phyloP scores from a whole-genome alignment of 2,329 filamentous ascomycete genomes.

The Dryadomyces sulphureus region DNA sequence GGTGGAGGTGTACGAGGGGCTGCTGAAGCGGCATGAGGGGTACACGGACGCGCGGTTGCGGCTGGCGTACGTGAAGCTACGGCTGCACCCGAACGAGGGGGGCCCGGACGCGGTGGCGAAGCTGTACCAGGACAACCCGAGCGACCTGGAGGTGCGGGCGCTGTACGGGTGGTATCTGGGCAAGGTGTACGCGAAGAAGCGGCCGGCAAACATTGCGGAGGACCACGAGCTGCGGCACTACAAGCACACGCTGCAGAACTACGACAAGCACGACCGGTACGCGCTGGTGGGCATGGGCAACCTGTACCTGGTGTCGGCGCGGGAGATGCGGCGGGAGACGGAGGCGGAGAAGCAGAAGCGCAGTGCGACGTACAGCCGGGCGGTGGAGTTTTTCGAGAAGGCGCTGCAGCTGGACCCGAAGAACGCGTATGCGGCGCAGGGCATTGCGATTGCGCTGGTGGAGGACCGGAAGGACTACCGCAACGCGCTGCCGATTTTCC shows the following conservation, averaged over 20 bases:
- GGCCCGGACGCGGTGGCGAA: constrained; percentile 76
- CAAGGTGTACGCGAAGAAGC: constrained; percentile 65
- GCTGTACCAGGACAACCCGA: constrained; percentile 69
- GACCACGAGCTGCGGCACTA: constrained; percentile 88
- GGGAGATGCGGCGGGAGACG: constrained; percentile 86
- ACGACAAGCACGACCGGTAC: constrained; percentile 97
- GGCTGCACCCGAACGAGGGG: constrained; percentile 66
- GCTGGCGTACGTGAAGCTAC: constrained; percentile 78
- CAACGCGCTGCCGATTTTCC: constrained; percentile 71
- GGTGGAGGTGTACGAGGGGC: constrained; percentile 71
- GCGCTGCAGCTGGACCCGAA: constrained; percentile 85
- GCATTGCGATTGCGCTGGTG: constrained; percentile 82
- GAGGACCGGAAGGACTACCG: constrained; percentile 88
- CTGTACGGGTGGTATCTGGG: constrained; percentile 94
- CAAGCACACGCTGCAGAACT: constrained; percentile 86
- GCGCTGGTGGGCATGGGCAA: constrained; percentile 96
- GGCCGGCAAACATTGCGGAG: constrained; percentile 64
- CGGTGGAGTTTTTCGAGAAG: constrained; percentile 98
- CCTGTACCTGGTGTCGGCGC: constrained; percentile 68
- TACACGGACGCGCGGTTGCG: constrained; percentile 87
- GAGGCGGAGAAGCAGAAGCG: constrained; percentile 87
- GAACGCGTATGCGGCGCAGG: constrained; percentile 93
- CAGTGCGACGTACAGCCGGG: constrained; percentile 72
- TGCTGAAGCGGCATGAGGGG: constrained; percentile 72
- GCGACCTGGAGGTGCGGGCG: constrained; percentile 80